Base-by-base conservation (phyloP, 2,329 filamentous ascomycete species). In the Fusarium brevicatenulatum region DNA sequence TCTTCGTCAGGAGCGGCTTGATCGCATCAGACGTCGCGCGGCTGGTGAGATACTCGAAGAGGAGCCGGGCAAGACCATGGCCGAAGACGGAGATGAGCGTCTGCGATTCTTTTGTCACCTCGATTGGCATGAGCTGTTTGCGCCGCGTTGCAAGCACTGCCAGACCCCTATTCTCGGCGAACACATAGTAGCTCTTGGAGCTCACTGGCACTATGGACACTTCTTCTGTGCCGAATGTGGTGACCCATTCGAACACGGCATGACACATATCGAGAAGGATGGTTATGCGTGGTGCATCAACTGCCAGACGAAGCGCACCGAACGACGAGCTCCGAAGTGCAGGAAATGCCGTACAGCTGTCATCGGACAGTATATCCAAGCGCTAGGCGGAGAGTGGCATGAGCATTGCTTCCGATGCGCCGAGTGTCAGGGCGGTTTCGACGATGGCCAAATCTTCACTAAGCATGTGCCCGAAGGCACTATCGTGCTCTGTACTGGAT, bases 161-260 rank as follows among this genome's bases (percentile, higher is more conserved):
- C 95, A 93, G 81, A 99, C 96, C 12, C 95, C 96, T 7, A 99
- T 99, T 78, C 91, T 98, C 75, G 95, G 95, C 46, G 95, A 98
- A 82, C 94, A 98, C 75, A 91, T 98, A 37, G 92, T 98, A 19
- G 96, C 96, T 3, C 94, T 97, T 63, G 96, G 96, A 2, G 90
- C 92, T n/a, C 95, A 97, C 83, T 99, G 94, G 93, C 96, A 99
- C 81, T 93, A 93, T 59, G 96, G 96, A 0, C 96, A 99, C 83
- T 99, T 99, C 85, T 99, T 99, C 88, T 99, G 96, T 80, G 96
- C 96, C 46, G 95, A 99, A 86, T 99, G 96, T 80, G 96, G 96
- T 75, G 95, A 99, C 84, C 95, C 96, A 1, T 99, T 99, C 80
- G 94, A 88, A 74, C 86, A 87, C 53, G 89, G 89, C 67, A 89